Evolutionary conservation across 257 asterid genomes (phyloP).

Genomic region (Solanum chilense): DNA sequence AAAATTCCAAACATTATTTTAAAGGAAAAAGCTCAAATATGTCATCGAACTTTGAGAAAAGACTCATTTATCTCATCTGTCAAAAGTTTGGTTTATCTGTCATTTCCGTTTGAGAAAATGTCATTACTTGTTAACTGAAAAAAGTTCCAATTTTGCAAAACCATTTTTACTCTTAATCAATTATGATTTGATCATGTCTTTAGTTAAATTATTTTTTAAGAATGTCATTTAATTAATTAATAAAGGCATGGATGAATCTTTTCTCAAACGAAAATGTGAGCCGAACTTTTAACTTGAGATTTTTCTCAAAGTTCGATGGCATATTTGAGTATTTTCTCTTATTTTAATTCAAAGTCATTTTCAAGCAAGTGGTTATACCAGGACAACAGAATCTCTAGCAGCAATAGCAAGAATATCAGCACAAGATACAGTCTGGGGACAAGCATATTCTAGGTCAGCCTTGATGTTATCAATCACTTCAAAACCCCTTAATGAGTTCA

Average conservation of each 20-base stretch:
- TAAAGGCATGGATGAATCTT: background rate
- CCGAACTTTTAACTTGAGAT: background rate
- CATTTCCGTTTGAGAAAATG: background rate
- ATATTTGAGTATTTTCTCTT: background rate
- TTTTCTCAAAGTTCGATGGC: background rate
- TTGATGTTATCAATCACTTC: conserved; percentile 77
- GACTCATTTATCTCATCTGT: background rate
- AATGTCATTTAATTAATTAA: background rate
- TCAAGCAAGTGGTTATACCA: conserved; percentile 17
- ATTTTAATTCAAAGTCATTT: background rate
- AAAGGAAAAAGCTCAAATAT: background rate
- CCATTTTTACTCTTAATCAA: background rate
- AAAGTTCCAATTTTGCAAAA: background rate
- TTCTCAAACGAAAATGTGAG: background rate
- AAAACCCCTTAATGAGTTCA: conserved; percentile 71
- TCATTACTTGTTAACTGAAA: background rate
- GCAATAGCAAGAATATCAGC: conserved; percentile 81
- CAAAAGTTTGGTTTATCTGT: too few species aligned
- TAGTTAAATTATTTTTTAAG: too few species aligned
- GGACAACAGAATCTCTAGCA: conserved; percentile 73
- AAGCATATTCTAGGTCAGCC: conserved; percentile 10
- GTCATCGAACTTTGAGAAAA: background rate
- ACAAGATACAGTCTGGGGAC: conserved; percentile 71
- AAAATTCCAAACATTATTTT: background rate
- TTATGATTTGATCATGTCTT: background rate